Base-by-base conservation (phyloP, 768 basidiomycete genomes). In the Rubroboletus satanas region DNA sequence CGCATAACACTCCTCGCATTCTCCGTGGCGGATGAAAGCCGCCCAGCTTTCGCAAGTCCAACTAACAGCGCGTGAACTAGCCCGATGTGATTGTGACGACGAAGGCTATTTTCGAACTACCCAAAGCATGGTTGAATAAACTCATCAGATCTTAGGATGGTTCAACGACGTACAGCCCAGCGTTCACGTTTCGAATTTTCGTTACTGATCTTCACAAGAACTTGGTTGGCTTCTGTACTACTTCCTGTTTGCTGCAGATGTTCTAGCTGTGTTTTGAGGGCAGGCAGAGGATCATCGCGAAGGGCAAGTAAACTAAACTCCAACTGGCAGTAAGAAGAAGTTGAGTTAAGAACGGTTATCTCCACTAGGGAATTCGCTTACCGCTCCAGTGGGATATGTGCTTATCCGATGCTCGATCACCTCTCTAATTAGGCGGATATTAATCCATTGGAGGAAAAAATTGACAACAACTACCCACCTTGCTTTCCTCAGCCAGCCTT, bases 271-370 rank as follows among this genome's bases (percentile, higher is more conserved):
- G 75, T 66, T 66, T 84, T 80, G 23, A 98, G 78, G 6, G 70
- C 63, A 12, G 89, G 89, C 26, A 97, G 62, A 31, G 91, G 88
- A 66, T 93, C 89, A 41, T 88, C 84, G 51, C 88, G 86, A 42
- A 99, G 75, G 7, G 91, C 93, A 35, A 97, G 83, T 35, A 98
- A 81, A 70, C 88, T 94, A 76, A 98, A 98, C 67, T 95, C 91
- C 50, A 96, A 78, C 93, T 95, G 56, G 33, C 36, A 45, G 38
- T 32, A 50, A 55, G 21, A 46, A 46, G 32, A 54, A 49, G 58
- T 62, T 35, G 38, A 53, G 51, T 39, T 39, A 44, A 46, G 36
- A 59, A 32, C 33, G 31, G 51, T 15, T 38, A 49, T 29, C 18
- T 46, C 32, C 32, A 48, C 42, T 10, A 29, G 42, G 35, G 10